Evolutionary conservation across 2,329 filamentous ascomycete species (phyloP).

Genomic region (Botrytis sinoallii): DNA sequence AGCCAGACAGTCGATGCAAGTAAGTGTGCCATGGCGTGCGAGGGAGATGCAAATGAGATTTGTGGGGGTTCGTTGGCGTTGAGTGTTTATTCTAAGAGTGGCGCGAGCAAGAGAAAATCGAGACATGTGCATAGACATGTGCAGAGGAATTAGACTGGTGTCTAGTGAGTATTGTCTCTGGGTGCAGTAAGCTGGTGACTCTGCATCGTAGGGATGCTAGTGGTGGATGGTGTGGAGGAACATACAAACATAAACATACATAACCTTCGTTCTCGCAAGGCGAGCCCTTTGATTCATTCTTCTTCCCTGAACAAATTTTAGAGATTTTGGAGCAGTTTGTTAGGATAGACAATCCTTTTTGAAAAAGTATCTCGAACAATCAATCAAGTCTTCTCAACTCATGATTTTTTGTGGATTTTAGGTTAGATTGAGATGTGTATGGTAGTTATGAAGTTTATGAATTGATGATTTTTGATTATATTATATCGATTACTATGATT

Average conservation of each 20-base stretch:
- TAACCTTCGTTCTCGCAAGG: background rate
- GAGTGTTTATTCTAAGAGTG: conserved; percentile 39
- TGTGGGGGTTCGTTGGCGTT: conserved; percentile 52
- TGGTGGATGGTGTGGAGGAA: background rate
- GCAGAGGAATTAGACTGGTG: background rate
- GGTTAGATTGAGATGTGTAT: background rate
- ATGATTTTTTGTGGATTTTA: background rate
- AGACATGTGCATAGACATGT: conserved; percentile 16
- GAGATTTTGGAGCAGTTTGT: background rate
- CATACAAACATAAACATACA: background rate
- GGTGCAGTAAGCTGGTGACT: no score
- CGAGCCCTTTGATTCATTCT: conserved; percentile 1
- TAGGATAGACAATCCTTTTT: background rate
- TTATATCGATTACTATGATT: no score
- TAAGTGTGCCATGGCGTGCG: conserved; percentile 49
- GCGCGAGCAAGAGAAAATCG: background rate
- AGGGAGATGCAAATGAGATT: conserved; percentile 46
- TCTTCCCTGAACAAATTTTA: background rate
- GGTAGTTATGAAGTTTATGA: background rate
- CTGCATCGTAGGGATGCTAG: background rate
- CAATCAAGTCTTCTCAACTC: background rate
- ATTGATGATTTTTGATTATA: background rate
- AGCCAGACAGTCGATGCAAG: conserved; percentile 45
- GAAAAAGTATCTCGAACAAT: background rate
- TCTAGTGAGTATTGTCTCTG: background rate